These are phyloP conservation scores for Eutypella sp. DNA, from an alignment of 2,329 filamentous ascomycete species.

Conservation along the genomic window DNA sequence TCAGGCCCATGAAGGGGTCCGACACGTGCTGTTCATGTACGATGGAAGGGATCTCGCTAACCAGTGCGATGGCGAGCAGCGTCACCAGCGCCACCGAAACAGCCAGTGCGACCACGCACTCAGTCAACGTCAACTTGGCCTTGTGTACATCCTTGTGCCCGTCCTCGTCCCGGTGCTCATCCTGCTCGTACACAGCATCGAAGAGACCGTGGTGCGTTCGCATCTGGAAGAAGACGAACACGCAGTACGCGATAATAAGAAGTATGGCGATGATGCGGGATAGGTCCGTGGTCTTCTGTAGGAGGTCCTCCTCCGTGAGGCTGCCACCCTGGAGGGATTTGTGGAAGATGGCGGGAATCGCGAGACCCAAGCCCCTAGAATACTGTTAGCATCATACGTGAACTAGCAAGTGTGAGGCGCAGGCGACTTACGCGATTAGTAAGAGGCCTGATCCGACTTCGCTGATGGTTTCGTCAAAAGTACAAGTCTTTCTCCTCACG, in stretches of 20 bases:
- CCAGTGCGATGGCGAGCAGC: slow-evolving; percentile 68
- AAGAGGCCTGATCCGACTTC: slow-evolving; percentile 76
- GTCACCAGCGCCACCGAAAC: slow-evolving; percentile 65
- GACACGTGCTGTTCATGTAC: slow-evolving; percentile 41
- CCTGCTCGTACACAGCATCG: slow-evolving; percentile 65
- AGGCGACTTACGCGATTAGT: slow-evolving; percentile 63
- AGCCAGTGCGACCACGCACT: slow-evolving; percentile 61
- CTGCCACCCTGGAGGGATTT: slow-evolving; percentile 33
- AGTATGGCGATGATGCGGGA: slow-evolving; percentile 68
- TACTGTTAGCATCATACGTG: slow-evolving; percentile 25
- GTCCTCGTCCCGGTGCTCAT: slow-evolving; percentile 65
- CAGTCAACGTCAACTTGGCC: slow-evolving; percentile 68
- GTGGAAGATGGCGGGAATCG: slow-evolving; percentile 53
- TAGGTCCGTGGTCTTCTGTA: slow-evolving; percentile 54
- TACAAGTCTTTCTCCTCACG: slow-evolving; percentile 59
- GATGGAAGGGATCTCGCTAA: slow-evolving; percentile 63
- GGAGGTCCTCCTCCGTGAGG: slow-evolving; percentile 35
- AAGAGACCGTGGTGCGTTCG: slow-evolving; percentile 73
- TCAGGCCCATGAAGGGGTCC: slow-evolving; percentile 60
- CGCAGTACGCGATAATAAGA: slow-evolving; percentile 62
- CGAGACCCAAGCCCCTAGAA: slow-evolving; percentile 42
- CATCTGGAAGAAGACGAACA: slow-evolving; percentile 70
- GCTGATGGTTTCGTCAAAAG: slow-evolving; percentile 69
- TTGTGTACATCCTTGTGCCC: slow-evolving; percentile 54
- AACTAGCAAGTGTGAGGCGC: slow-evolving; percentile 8